Evolutionary conservation across 345 rosid species (phyloP).

Genomic region (Dipteronia dyeriana): DNA sequence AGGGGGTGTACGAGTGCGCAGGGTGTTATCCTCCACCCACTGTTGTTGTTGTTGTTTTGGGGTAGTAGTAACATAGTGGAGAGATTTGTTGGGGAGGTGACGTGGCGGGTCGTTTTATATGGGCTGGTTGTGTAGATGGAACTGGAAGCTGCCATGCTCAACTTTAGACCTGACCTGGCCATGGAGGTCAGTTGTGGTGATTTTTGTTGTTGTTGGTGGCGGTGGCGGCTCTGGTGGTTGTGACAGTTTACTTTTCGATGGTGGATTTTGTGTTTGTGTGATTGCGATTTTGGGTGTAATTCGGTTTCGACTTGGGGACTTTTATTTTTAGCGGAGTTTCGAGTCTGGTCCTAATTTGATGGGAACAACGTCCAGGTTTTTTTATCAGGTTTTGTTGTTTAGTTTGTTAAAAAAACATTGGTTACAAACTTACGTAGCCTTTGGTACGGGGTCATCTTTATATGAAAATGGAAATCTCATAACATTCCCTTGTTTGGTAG

Average conservation of each 20-base stretch:
- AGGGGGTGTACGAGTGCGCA: conserved; percentile 15
- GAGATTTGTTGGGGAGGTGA: conserved; percentile 10
- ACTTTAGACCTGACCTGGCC: conserved; percentile 27
- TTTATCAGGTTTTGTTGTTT: too few relatives aligned
- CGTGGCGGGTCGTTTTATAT: conserved; percentile 33
- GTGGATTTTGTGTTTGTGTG: neutral
- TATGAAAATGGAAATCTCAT: too few relatives aligned
- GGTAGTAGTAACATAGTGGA: conserved; percentile 7
- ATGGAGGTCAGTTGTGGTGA: neutral
- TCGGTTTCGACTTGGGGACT: too few relatives aligned
- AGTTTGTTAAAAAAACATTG: too few relatives aligned
- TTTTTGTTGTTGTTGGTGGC: neutral
- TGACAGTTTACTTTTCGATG: too few relatives aligned
- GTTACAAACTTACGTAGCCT: too few relatives aligned
- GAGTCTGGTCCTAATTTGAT: too few relatives aligned
- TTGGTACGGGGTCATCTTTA: too few relatives aligned
- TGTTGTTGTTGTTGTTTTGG: neutral
- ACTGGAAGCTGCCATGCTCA: conserved; percentile 23
- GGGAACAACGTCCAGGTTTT: too few relatives aligned
- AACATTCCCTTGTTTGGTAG: too few relatives aligned
- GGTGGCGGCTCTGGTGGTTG: neutral
- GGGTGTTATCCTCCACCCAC: conserved; percentile 35
- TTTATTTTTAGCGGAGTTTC: too few relatives aligned
- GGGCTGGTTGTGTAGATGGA: conserved; percentile 15
- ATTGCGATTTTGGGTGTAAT: neutral